These are phyloP conservation scores for Corylus americana DNA, from an alignment of 306 rosid genomes.

Conservation along the genomic window DNA sequence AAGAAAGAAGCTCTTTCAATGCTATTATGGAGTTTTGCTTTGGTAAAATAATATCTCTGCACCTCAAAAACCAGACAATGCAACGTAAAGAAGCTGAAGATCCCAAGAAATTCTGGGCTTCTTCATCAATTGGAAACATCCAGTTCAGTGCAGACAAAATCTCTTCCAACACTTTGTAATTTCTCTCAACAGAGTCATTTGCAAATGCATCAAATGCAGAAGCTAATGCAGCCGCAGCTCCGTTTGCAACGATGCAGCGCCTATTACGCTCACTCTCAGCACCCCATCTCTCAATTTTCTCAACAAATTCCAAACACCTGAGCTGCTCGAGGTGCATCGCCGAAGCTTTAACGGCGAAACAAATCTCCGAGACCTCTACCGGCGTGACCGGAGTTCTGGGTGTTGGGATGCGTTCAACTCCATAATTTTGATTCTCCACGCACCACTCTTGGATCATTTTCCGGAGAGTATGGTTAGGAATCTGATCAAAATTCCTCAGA, in stretches of 20 bases:
- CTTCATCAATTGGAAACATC: constrained; percentile 64
- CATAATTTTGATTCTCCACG: constrained; percentile 45
- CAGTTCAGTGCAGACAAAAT: constrained; percentile 56
- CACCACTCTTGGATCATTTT: constrained; percentile 83
- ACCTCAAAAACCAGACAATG: constrained; percentile 62
- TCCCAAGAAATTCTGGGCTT: constrained; percentile 48
- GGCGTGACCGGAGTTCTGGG: constrained; percentile 55
- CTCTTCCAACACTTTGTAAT: constrained; percentile 44
- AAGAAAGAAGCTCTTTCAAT: constrained; percentile 54
- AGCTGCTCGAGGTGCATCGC: constrained; percentile 34
- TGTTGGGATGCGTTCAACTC: constrained; percentile 68
- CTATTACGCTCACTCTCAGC: constrained; percentile 61
- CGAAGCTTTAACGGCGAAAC: constrained; percentile 24
- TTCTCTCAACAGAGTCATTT: constrained; percentile 36
- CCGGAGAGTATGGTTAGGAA: constrained; percentile 65
- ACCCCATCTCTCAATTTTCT: constrained; percentile 46
- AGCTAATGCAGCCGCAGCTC: constrained; percentile 46
- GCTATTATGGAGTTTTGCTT: constrained; percentile 56
- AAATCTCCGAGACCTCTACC: constrained; percentile 43
- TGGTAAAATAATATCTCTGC: constrained; percentile 43
- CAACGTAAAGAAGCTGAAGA: constrained; percentile 55
- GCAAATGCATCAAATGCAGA: constrained; percentile 55
- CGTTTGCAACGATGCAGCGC: constrained; percentile 51
- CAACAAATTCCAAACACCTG: constrained; percentile 43
- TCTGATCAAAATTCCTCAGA: constrained; percentile 53